A percentile compares a stretch with the other conserved stretches of the same genome.
Evolutionary conservation across 495 filamentous ascomycete genomes (phyloP).

Genomic region (Aspergillus ostianus): DNA sequence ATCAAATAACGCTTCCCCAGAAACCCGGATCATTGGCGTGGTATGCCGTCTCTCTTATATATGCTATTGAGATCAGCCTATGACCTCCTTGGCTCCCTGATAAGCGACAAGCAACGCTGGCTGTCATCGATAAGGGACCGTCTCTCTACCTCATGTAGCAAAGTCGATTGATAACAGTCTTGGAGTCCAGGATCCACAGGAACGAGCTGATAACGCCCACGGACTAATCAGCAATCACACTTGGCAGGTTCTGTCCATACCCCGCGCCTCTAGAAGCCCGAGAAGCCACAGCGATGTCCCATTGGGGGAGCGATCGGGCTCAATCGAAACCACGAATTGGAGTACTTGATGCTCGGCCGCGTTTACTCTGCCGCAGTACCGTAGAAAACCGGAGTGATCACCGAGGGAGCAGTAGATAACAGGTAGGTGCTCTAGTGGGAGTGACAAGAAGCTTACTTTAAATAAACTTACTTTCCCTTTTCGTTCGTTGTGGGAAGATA

Average conservation of each 20-base stretch:
- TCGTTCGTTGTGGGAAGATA: too few relatives aligned
- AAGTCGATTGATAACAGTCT: background rate
- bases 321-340: constrained; percentile 1
- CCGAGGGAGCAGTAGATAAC: background rate
- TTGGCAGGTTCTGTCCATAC: background rate
- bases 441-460: background rate
- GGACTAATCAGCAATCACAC: background rate
- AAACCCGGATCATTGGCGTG: background rate
- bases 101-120: background rate
- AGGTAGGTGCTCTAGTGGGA: background rate
- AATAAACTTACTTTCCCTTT: background rate
- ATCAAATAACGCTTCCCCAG: background rate
- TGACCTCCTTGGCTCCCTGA: background rate
- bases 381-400: background rate
- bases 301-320: background rate
- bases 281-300: background rate
- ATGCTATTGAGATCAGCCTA: background rate
- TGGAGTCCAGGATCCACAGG: background rate
- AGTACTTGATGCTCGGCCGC: background rate
- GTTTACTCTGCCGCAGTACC: background rate
- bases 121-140: background rate
- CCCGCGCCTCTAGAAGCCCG: background rate
- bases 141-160: background rate
- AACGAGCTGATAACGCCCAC: background rate
- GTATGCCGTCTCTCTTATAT: background rate